Evolutionary conservation across 1,284 basidiomycete genomes (phyloP).

Genomic region (Vanrija humicola): DNA sequence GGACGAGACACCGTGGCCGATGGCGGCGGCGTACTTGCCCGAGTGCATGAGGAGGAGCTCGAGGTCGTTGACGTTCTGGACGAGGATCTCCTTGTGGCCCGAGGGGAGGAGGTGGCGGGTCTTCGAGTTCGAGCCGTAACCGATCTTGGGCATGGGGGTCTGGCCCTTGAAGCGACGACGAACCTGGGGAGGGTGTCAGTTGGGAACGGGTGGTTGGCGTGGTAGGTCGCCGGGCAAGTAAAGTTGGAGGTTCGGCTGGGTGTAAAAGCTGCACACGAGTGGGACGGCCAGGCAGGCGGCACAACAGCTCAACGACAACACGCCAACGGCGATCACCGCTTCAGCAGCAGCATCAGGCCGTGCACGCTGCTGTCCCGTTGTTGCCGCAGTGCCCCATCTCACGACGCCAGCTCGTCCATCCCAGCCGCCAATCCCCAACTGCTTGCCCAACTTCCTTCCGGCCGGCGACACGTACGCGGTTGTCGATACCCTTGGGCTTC

Average conservation of each 20-base stretch:
- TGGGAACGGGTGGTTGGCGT: too few species aligned
- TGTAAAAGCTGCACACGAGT: not conserved
- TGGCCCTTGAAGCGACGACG: slow-evolving; percentile 95
- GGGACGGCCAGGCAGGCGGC: not conserved
- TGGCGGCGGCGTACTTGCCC: slow-evolving; percentile 91
- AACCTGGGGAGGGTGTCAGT: slow-evolving; percentile 30
- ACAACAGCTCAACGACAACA: not conserved
- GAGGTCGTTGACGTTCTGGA: slow-evolving; percentile 85
- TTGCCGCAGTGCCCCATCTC: not conserved
- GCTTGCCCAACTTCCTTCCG: not conserved
- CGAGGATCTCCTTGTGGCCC: slow-evolving; percentile 89
- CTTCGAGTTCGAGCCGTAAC: slow-evolving; percentile 58
- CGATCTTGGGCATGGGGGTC: slow-evolving; percentile 83
- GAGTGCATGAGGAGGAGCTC: slow-evolving; percentile 97
- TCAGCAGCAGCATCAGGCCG: not conserved
- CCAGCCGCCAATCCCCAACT: not conserved
- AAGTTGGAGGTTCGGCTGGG: not conserved
- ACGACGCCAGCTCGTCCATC: not conserved
- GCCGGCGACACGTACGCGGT: slow-evolving; percentile 57
- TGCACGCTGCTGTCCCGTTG: not conserved
- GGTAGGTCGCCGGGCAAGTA: not conserved
- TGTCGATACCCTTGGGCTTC: slow-evolving; percentile 95
- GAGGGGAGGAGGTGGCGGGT: slow-evolving; percentile 92
- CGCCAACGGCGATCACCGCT: too few species aligned
- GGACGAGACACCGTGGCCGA: slow-evolving; percentile 95